Evolutionary conservation across 108 stramenopile species (phyloP), one percentile per base, ranked within the genome.

Genomic region (Skeletonema potamos): DNA sequence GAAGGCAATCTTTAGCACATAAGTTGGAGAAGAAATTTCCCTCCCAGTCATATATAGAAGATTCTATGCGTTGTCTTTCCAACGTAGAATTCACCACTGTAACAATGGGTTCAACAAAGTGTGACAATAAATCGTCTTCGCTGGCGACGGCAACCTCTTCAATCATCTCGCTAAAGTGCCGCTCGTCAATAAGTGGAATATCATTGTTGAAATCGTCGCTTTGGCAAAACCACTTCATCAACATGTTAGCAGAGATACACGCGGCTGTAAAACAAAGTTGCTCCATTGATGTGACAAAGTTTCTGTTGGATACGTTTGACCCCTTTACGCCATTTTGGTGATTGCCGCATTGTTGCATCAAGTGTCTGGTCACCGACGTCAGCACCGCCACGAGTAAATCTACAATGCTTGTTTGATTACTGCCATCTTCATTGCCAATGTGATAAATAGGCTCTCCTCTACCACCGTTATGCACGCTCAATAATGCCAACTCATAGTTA

Each of bases 341-440:
- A 37, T 15, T 28, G 29, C 37, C 17, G 60, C 48, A 34, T 26
- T 43, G 56, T 51, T 58, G 43, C 15, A 62, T 46, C 5, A 79
- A 54, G 20, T 28, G 27, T 32, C 66, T 72, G 11, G 71, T 70
- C 3, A 79, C 71, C 2, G 78, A 56, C 10, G 71, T 79, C 8
- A 79, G 46, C 30, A 68, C 58, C 8, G 78, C 54, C 54, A 79
- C 78, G 10, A 79, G 57, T 37, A 68, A 55, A 30, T 72, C 65
- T n/a, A 79, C 62, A 24, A 72, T 66, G 27, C 39, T 27, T 11
- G 41, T 4, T 2, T 33, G 10, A 18, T 51, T 4, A 61, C 71
- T 48, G 2, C n/a, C 51, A 10, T 41, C 15, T 0, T 34, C 33
- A 15, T 28, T 37, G 5, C 46, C 32, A 61, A 29, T 54, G 39